Evolutionary conservation across 345 rosid genomes (phyloP), one percentile per base, ranked within the genome.

Genomic region (Bruguiera sexangula): DNA sequence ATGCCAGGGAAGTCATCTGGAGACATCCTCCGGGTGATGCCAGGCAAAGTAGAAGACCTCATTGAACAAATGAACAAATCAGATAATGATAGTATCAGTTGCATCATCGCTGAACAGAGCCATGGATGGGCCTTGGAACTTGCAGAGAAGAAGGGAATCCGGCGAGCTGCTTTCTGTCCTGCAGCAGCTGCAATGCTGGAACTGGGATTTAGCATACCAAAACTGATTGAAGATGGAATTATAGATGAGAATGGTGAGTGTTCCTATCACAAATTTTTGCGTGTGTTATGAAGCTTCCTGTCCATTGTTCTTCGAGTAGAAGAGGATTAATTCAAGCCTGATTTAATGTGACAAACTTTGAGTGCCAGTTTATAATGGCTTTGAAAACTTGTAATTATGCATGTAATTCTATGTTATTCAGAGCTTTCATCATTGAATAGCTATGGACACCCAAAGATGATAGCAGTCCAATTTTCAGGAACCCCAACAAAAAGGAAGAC

Each of bases 81-180:
- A 0, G 67, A 59, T 18, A 65, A 65, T 36, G 68, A 71, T 2
- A 72, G 54, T 73, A 78, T 87, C 69, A 71, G 73, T 27, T 85
- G 87, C 60, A 72, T 88, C 31, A 50, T 88, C 10, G 83, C 82
- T 2, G 92, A 88, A 75, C 50, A 55, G 59, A 65, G 24, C n/a
- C 20, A 69, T 3, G 82, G 79, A 30, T 72, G 84, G 77, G 81
- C 77, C 8, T 8, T 82, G 1, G 82, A 78, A 6, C 66, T 82
- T 29, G 85, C 85, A 1, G 74, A 65, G 54, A 80, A 85, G 80
- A 67, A 73, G 69, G 83, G 81, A 29, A 82, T 87, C 66, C 75
- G 54, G 29, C 50, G 79, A 4, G 83, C 78, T 0, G 79, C 79
- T 27, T 73, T 83, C 20, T 83, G 86, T 61, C 77, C 89, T 0